Percentiles rank a stretch among this genome's conserved stretches.
Conservation (phyloP, 192 early-diverging fungal species). For the Entomortierella lignicola region DNA sequence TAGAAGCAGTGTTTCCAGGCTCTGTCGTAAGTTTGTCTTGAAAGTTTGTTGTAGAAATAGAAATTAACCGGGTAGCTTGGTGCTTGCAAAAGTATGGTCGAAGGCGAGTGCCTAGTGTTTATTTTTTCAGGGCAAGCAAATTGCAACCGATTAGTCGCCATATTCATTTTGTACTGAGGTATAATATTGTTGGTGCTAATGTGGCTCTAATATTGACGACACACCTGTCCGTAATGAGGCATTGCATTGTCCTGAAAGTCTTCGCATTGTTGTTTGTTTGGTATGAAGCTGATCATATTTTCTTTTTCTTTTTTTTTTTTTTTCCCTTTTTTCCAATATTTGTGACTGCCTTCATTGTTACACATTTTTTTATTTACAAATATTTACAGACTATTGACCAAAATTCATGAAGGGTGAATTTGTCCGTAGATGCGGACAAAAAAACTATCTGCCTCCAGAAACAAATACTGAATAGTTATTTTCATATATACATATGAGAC, state of each 20-base stretch:
- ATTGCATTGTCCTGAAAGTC: constrained; percentile 1
- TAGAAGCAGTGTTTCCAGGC: not conserved
- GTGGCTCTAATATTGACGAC: not conserved
- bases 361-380: not conserved
- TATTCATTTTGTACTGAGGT: not conserved
- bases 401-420: too few relatives aligned
- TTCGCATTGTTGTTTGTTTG: not conserved
- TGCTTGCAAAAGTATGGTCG: not conserved
- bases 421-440: too few relatives aligned
- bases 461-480: not conserved
- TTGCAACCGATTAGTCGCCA: not conserved
- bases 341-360: constrained; percentile 3
- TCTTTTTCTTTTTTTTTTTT: not conserved
- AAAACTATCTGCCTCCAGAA: too few relatives aligned
- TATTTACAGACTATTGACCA: not conserved
- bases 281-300: not conserved
- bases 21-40: not conserved
- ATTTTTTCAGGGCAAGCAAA: not conserved
- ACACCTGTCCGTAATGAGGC: not conserved
- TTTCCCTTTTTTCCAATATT: not conserved
- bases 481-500: not conserved
- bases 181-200: not conserved
- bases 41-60: not conserved
- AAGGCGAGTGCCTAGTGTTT: not conserved
- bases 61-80: not conserved